Evolutionary conservation across 306 rosid genomes (phyloP), one percentile per base, ranked within the genome.

Genomic region (Ormosia emarginata): DNA sequence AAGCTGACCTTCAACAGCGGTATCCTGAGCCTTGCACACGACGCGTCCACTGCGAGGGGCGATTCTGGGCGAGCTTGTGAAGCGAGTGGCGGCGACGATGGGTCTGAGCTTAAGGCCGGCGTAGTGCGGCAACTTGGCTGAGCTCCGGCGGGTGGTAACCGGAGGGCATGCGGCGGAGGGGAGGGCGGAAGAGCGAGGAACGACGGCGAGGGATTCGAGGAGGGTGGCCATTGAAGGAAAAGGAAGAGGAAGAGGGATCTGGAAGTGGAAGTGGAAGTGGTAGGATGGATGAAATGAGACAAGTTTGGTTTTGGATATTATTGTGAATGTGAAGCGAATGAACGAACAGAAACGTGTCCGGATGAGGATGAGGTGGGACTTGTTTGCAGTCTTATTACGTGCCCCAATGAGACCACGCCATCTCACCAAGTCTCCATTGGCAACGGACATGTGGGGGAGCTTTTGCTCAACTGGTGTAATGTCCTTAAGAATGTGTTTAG

Each of bases 11-110:
- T 75, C 71, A 11, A 86, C 70, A 33, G 97, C 85, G 56, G 97
- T 90, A 11, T 90, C 86, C 83, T 85, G 93, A 82, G 90, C 97
- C 75, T 93, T 90, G 65, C 93, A 93, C 39, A 85, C 86, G 75
- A 88, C 44, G 6, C 61, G 71, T 30, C 79, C 87, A 4, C 80
- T 40, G 40, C 86, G 92, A 2, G 69, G 71, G 41, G 83, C 32
- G 53, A 55, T 49, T 67, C 84, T 80, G 10, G 15, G 56, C n/a
- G 86, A 80, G 63, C 81, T 62, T 8, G 47, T 4, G 18, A 83
- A 75, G 18, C 79, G 89, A 71, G 87, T 30, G 30, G 74, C 47
- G 33, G 74, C 47, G 33, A 71, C 59, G 32, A 67, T 56, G 10
- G 86, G 87, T 6, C 70, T 66, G 71, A 79, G 69, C 87, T 82